These are phyloP conservation scores for Beauveria asiatica DNA, from an alignment of 2,329 filamentous ascomycete species.

Conservation along the genomic window DNA sequence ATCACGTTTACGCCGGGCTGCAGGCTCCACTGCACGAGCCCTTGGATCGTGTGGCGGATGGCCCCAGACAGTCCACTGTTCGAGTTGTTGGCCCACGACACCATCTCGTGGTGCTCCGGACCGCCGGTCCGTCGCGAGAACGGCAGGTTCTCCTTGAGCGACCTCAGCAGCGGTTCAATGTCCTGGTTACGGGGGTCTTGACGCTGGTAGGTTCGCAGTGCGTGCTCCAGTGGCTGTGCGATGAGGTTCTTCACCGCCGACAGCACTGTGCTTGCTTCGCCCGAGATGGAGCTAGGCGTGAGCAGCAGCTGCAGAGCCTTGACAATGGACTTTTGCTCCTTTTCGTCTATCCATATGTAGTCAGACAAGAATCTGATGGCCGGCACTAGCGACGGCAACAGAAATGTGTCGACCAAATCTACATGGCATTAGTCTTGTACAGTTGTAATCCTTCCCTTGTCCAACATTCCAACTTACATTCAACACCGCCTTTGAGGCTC, in stretches of 20 bases:
- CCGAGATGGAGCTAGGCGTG: constrained; percentile 60
- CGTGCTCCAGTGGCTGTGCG: constrained; percentile 58
- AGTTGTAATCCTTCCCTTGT: too few relatives aligned
- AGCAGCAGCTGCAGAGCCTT: constrained; percentile 66
- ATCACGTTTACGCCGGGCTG: constrained; percentile 45
- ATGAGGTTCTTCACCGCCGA: constrained; percentile 63
- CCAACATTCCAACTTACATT: constrained; percentile 45
- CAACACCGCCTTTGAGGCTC: constrained; percentile 63
- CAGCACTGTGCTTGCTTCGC: constrained; percentile 64
- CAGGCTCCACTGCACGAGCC: constrained; percentile 58
- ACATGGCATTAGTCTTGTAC: constrained; percentile 14
- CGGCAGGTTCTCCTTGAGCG: constrained; percentile 51
- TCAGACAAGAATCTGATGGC: constrained; percentile 64
- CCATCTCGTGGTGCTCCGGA: constrained; percentile 57
- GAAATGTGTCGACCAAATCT: constrained; percentile 71
- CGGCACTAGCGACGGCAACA: constrained; percentile 69
- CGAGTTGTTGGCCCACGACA: constrained; percentile 53
- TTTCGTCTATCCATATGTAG: constrained; percentile 58
- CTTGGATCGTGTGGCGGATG: constrained; percentile 53
- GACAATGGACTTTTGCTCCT: constrained; percentile 59
- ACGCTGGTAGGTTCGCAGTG: constrained; percentile 57
- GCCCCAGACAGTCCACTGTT: constrained; percentile 48
- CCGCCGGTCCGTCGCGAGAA: constrained; percentile 53
- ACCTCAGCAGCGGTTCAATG: constrained; percentile 59
- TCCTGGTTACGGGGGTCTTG: constrained; percentile 60